phyloP scores from a whole-genome alignment of 108 stramenopile genomes.

The Nitzschia inconspicua region DNA sequence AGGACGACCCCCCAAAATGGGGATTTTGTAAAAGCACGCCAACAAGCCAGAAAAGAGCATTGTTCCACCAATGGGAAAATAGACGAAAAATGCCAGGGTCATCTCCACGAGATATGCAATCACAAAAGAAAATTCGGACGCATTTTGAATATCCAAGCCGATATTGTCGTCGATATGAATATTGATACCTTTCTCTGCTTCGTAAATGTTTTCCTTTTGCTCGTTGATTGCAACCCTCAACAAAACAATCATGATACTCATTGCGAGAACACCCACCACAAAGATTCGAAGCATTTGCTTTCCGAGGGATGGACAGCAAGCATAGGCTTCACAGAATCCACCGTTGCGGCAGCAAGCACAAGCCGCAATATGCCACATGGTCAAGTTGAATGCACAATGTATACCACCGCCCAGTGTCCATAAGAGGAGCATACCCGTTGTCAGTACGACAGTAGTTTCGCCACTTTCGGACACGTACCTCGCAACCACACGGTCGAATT shows the following conservation, averaged over 20 bases:
- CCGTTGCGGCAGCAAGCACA: constrained; percentile 60
- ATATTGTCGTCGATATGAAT: constrained; percentile 17
- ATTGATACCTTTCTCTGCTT: constrained; percentile 1
- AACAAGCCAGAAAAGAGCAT: constrained; percentile 33
- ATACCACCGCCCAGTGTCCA: constrained; percentile 74
- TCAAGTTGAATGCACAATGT: constrained; percentile 64
- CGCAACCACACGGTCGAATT: constrained; percentile 21
- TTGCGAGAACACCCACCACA: constrained; percentile 31
- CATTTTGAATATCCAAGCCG: constrained; percentile 26
- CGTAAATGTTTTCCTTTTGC: not conserved
- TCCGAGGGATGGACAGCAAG: constrained; percentile 35
- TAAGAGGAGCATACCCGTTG: constrained; percentile 54
- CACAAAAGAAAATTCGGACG: constrained; percentile 52
- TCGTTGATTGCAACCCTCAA: constrained; percentile 40
- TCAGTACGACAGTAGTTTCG: not conserved
- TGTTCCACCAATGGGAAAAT: constrained; percentile 64
- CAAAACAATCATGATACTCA: constrained; percentile 54
- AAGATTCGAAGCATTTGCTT: constrained; percentile 49
- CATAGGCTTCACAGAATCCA: constrained; percentile 19
- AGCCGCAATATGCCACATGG: constrained; percentile 73
- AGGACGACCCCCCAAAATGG: constrained; percentile 34
- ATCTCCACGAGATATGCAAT: constrained; percentile 66
- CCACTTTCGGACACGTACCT: constrained; percentile 5
- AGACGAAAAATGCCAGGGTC: constrained; percentile 58
- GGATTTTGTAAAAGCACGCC: constrained; percentile 23